Percentiles rank a stretch among this genome's conserved stretches.
Conservation (phyloP, 306 rosid genomes). For the Sphenostylis stenocarpa region DNA sequence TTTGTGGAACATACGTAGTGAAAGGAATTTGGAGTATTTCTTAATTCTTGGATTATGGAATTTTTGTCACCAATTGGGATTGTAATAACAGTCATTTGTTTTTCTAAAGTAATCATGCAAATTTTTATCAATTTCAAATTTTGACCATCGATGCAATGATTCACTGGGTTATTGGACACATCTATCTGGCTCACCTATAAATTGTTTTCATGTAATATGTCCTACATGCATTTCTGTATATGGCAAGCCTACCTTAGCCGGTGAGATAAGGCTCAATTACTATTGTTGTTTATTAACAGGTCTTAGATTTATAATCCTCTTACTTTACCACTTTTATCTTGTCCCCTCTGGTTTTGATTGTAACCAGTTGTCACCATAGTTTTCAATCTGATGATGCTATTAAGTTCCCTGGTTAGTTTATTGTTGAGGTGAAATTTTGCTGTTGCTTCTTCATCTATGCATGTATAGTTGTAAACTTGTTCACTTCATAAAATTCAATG, state of each 20-base stretch:
- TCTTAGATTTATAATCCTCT: neutral
- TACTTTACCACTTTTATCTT: neutral
- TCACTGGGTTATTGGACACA: neutral
- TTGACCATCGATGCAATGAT: conserved; percentile 13
- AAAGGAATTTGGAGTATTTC: neutral
- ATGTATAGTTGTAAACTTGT: neutral
- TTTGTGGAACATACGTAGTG: neutral
- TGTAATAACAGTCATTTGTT: neutral
- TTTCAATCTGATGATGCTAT: neutral
- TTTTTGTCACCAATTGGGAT: neutral
- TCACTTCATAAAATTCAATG: neutral
- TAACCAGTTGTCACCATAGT: neutral
- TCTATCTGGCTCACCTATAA: neutral
- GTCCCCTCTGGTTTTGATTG: neutral
- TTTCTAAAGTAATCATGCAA: neutral
- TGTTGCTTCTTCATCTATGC: neutral
- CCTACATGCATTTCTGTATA: neutral
- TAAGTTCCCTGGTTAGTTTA: neutral
- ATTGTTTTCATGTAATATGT: neutral
- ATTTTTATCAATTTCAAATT: neutral
- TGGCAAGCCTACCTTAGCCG: neutral
- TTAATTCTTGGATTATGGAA: conserved; percentile 8
- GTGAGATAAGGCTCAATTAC: neutral
- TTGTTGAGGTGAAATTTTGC: neutral
- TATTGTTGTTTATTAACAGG: neutral